phyloP scores from a whole-genome alignment of 306 rosid species.

The Fragaria ananassa region DNA sequence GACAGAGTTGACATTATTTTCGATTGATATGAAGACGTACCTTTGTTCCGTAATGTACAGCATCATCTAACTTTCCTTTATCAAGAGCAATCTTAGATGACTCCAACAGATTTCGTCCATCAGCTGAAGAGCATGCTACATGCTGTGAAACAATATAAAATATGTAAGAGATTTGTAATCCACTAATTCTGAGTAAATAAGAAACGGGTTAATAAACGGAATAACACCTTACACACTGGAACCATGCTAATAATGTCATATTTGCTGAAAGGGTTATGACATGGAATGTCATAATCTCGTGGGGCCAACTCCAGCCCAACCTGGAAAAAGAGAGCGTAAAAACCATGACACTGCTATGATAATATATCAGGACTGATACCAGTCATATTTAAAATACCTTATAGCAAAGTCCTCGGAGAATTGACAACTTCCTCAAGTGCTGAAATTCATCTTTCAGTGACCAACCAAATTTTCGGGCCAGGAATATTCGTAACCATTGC shows the following conservation, averaged over 20 bases:
- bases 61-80: conserved; percentile 97
- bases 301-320: conserved; percentile 85
- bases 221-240: conserved; percentile 87
- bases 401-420: conserved; percentile 87
- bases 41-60: conserved; percentile 91
- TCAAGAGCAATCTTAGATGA: conserved; percentile 92
- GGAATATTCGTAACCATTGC: conserved; percentile 61
- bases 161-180: not conserved
- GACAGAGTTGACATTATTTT: not conserved
- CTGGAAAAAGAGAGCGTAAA: conserved; percentile 36
- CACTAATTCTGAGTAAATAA: conserved; percentile 16
- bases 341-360: conserved; percentile 17
- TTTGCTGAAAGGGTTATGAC: conserved; percentile 64
- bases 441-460: conserved; percentile 62
- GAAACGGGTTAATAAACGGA: conserved; percentile 4
- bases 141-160: conserved; percentile 47
- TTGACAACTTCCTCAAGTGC: conserved; percentile 71
- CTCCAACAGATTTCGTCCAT: conserved; percentile 88
- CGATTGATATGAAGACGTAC: conserved; percentile 31
- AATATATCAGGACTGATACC: not conserved
- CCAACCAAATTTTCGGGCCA: conserved; percentile 76
- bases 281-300: conserved; percentile 81
- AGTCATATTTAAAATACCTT: conserved; percentile 45
- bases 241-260: conserved; percentile 72
- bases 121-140: conserved; percentile 79